phyloP scores from a whole-genome alignment of 202 grass and related monocot species.

The Musa balbisiana region DNA sequence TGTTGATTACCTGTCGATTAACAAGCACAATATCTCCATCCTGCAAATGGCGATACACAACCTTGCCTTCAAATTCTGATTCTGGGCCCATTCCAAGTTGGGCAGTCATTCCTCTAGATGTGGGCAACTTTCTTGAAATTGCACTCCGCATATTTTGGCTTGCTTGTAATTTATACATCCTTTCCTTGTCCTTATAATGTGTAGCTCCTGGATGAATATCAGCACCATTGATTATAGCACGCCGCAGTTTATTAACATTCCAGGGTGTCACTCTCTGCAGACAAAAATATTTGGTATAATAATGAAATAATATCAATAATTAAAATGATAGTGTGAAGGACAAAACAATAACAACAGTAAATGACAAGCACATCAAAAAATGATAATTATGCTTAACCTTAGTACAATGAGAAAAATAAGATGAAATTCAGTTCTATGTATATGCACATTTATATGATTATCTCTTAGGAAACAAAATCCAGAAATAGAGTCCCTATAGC shows the following conservation, averaged over 20 bases:
- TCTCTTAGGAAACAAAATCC: too few species aligned
- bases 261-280: constrained; percentile 70
- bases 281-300: constrained; percentile 5
- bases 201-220: constrained; percentile 83
- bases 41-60: constrained; percentile 82
- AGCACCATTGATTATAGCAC: constrained; percentile 62
- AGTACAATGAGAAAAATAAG: neutral
- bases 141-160: constrained; percentile 29
- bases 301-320: neutral
- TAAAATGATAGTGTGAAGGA: neutral
- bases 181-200: constrained; percentile 56
- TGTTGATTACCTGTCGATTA: constrained; percentile 77
- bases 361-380: neutral
- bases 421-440: neutral
- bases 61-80: constrained; percentile 65
- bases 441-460: too few species aligned
- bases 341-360: neutral
- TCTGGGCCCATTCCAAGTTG: constrained; percentile 60
- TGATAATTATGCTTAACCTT: neutral
- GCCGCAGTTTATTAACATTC: constrained; percentile 60
- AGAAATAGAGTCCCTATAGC: too few species aligned
- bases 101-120: constrained; percentile 48
- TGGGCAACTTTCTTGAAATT: constrained; percentile 43
- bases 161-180: constrained; percentile 50
- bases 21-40: constrained; percentile 91